Percentiles rank a stretch among this genome's conserved stretches.
phyloP scores from a whole-genome alignment of 1,284 basidiomycete genomes.

The Sanghuangporus baumii region DNA sequence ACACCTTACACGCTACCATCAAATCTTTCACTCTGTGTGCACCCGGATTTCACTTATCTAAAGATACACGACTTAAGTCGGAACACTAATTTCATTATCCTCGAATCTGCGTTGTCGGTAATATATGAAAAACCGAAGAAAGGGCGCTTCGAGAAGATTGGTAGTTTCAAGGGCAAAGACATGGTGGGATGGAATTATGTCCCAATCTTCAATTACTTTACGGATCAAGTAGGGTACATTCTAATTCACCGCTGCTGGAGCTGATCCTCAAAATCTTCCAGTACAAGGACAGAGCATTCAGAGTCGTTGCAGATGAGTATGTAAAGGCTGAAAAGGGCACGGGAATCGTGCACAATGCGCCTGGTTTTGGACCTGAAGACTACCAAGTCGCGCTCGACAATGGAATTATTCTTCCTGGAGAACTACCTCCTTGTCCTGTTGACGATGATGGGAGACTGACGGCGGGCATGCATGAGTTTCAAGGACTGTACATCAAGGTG shows the following conservation, averaged over 20 bases:
- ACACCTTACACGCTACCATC: conserved; percentile 98
- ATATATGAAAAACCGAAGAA: conserved; percentile 98
- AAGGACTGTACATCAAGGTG: background rate
- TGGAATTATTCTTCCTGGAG: conserved; percentile 77
- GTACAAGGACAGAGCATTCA: background rate
- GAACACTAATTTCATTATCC: background rate
- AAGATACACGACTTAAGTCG: conserved; percentile 77
- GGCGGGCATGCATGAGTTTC: conserved; percentile 56
- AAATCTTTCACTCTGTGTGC: conserved; percentile 92
- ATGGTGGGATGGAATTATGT: conserved; percentile 96
- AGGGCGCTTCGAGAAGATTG: conserved; percentile 92
- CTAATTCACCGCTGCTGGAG: no score
- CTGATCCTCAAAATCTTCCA: background rate
- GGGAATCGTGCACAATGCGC: background rate
- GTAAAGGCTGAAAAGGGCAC: background rate
- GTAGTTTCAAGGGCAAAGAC: conserved; percentile 84
- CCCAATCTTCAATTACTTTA: conserved; percentile 85
- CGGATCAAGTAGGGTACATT: no score
- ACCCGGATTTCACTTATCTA: conserved; percentile 94
- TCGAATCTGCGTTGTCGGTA: conserved; percentile 33
- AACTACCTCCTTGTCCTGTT: conserved; percentile 93
- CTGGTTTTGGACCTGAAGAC: background rate
- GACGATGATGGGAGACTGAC: conserved; percentile 90
- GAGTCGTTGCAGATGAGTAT: background rate
- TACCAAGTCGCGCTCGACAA: conserved; percentile 45